phyloP scores from a whole-genome alignment of 495 filamentous ascomycete species.

The Penicillium coprophilum region DNA sequence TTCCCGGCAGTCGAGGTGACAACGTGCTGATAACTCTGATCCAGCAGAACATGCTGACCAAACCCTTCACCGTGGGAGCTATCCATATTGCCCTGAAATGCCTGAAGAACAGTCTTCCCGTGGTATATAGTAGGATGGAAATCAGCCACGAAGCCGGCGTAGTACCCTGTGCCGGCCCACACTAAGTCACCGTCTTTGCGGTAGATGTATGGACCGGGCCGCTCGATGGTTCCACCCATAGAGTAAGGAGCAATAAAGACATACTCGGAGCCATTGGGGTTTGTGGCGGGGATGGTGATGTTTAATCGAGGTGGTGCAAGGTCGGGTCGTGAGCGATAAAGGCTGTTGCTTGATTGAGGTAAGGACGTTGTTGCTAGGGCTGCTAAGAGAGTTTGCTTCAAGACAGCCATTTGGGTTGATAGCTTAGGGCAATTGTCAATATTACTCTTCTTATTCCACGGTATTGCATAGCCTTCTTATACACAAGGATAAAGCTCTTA shows the following conservation, averaged over 20 bases:
- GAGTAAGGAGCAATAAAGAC: constrained; percentile 51
- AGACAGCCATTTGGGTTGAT: neutral
- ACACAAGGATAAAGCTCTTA: neutral
- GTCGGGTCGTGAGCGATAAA: constrained; percentile 50
- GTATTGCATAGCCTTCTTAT: neutral
- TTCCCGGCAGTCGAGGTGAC: constrained; percentile 42
- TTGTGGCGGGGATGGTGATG: constrained; percentile 48
- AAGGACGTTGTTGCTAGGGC: neutral
- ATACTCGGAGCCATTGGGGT: constrained; percentile 44
- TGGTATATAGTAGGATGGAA: constrained; percentile 36
- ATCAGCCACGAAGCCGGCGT: constrained; percentile 44
- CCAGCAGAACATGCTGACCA: constrained; percentile 45
- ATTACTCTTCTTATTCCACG: neutral
- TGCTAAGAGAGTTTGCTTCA: neutral
- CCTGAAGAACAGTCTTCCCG: constrained; percentile 46
- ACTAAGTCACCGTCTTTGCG: constrained; percentile 50
- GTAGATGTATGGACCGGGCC: constrained; percentile 50
- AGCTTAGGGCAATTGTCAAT: neutral
- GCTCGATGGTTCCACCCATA: constrained; percentile 20
- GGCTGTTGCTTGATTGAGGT: constrained; percentile 5
- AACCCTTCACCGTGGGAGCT: constrained; percentile 45
- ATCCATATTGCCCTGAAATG: constrained; percentile 50
- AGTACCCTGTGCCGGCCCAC: constrained; percentile 53
- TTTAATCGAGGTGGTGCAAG: constrained; percentile 53
- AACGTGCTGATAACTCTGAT: constrained; percentile 50